Evolutionary conservation across 2,329 filamentous ascomycete species (phyloP), one percentile per base, ranked within the genome.

Genomic region (Arachnomyces sp.): DNA sequence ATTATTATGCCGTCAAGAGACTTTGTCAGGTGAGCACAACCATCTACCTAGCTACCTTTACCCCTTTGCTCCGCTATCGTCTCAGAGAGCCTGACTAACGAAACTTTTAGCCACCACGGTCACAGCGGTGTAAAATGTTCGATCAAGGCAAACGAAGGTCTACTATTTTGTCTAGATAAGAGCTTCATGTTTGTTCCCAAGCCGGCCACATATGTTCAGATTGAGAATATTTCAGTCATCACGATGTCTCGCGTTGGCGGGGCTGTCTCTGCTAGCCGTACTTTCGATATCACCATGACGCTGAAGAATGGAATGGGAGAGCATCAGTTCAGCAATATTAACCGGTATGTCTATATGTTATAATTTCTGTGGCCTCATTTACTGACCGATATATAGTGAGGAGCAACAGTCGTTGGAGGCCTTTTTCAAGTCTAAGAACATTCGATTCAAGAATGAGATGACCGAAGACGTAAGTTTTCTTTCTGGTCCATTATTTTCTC

Each of bases 161-260:
- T 95, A 59, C 72, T 98, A 37, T 98, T 94, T 76, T 95, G 89
- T 62, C 71, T 98, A 51, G 92, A 98, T 66, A 95, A 95, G 68
- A 90, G 89, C 6, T 94, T 98, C 65, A 93, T 98, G 78, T 98
- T 98, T 62, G 92, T 98, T 12, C 92, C 92, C 25, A 98, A 98
- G 69, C 92, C 92, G 1, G 89, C 92, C 12, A 95, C 90, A 1
- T 98, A 96, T 67, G 90, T 98, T 45, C 84, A 86, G 45, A 93
- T 95, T 67, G 92, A 98, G 56, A 86, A 95, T 57, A 85, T 93
- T 28, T 78, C 86, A 38, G 86, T 84, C 37, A 84, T 98, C 49
- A 95, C 88, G 28, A 95, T 98, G 73, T 95, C 88, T 18, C 86
- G 92, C 58, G 89, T 98, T 33, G 88, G 88, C 46, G 92, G 92